Evolutionary conservation across 768 basidiomycete species (phyloP).

Genomic region (Cystofilobasidium bisporidii): DNA sequence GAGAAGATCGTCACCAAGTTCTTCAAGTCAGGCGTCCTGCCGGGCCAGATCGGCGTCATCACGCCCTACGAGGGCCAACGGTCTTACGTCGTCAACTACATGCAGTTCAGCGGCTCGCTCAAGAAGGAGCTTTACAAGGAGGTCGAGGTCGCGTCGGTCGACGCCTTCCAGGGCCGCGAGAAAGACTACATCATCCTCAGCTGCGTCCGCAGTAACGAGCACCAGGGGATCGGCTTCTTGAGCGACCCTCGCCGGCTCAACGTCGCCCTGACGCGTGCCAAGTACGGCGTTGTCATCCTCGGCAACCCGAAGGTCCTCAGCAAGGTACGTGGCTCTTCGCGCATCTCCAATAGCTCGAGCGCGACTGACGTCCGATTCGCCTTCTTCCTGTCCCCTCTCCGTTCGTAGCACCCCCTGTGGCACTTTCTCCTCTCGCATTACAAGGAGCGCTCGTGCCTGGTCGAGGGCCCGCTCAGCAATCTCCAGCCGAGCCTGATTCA

Average conservation of each 20-base stretch:
- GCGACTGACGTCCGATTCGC: neutral
- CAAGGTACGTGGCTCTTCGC: conserved; percentile 56
- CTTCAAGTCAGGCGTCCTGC: conserved; percentile 97
- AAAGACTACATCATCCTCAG: conserved; percentile 99
- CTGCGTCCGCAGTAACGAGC: conserved; percentile 96
- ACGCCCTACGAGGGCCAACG: conserved; percentile 98
- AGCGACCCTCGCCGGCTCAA: conserved; percentile 94
- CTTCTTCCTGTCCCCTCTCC: conserved; percentile 31
- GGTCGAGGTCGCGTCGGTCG: conserved; percentile 96
- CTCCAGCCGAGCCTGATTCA: conserved; percentile 98
- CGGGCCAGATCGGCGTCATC: conserved; percentile 91
- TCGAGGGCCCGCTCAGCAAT: conserved; percentile 93
- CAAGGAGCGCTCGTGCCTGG: conserved; percentile 87
- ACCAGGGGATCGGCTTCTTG: conserved; percentile 98
- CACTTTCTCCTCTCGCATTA: conserved; percentile 96
- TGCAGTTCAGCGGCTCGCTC: conserved; percentile 98
- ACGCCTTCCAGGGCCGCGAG: conserved; percentile 98
- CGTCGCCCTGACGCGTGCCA: conserved; percentile 91
- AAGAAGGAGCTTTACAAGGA: conserved; percentile 99
- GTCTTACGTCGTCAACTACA: conserved; percentile 96
- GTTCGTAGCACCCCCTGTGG: conserved; percentile 84
- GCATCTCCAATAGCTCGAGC: too few species aligned
- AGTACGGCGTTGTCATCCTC: conserved; percentile 97
- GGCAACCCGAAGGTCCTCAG: conserved; percentile 99
- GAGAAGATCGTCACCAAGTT: conserved; percentile 99